Percentiles rank a stretch among this genome's conserved stretches.
Conservation (phyloP, 495 filamentous ascomycete species). For the Aspergillus conjunctus region DNA sequence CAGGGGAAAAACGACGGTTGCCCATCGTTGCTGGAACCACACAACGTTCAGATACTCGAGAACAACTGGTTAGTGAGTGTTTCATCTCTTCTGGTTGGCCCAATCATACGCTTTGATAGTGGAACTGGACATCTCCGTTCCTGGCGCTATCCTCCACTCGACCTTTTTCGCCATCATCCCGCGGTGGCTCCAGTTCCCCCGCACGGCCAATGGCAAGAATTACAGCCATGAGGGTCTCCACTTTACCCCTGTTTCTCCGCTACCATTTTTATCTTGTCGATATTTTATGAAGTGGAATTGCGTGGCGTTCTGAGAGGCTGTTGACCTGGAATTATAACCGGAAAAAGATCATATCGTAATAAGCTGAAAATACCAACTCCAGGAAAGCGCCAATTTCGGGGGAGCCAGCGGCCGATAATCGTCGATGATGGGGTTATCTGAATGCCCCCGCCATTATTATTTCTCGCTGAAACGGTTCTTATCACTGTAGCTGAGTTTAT, state of each 20-base stretch:
- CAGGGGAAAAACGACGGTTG: conserved; percentile 18
- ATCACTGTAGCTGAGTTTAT: no score
- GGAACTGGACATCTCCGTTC: conserved; percentile 19
- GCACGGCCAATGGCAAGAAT: conserved; percentile 13
- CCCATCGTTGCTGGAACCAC: conserved; percentile 15
- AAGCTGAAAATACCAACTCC: background rate
- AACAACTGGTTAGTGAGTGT: conserved; percentile 19
- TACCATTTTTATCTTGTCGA: conserved; percentile 5
- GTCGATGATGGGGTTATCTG: no score
- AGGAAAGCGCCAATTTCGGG: no score
- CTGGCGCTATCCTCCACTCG: conserved; percentile 24
- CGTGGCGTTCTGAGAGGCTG: background rate
- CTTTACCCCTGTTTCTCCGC: conserved; percentile 17
- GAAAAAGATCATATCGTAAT: background rate
- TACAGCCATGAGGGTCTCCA: background rate
- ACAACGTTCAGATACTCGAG: conserved; percentile 16
- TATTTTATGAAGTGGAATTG: conserved; percentile 1
- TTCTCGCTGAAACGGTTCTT: no score
- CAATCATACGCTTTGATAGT: conserved; percentile 15
- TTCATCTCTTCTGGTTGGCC: conserved; percentile 18
- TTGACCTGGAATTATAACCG: background rate
- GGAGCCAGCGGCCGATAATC: no score
- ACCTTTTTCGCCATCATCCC: conserved; percentile 14
- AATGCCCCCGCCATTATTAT: no score
- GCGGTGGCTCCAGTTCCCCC: conserved; percentile 19